phyloP scores from a whole-genome alignment of 441 rosid genomes.

The Iberis amara region DNA sequence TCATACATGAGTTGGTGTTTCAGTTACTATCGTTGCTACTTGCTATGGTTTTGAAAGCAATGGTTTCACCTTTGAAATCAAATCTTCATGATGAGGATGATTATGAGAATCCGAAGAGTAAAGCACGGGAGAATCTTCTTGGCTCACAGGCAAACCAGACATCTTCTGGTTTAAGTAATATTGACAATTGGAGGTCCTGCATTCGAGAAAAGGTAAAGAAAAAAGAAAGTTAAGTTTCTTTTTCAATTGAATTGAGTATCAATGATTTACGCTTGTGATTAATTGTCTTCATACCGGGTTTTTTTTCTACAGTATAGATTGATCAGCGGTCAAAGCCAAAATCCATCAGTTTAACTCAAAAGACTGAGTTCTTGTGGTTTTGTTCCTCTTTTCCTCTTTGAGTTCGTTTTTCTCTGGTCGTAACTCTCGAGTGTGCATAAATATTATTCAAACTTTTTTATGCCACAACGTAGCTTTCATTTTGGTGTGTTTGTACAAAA shows the following conservation, averaged over 20 bases:
- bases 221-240: no score
- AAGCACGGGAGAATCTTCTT: no score
- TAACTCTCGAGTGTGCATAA: slow-evolving; percentile 22
- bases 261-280: slow-evolving; percentile 2
- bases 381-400: slow-evolving; percentile 2
- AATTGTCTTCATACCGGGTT: neutral
- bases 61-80: no score
- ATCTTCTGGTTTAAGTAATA: no score
- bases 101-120: no score
- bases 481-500: slow-evolving; percentile 21
- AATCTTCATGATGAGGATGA: no score
- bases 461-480: neutral
- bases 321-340: slow-evolving; percentile 27
- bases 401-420: neutral
- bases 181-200: no score
- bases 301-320: slow-evolving; percentile 25
- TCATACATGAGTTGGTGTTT: no score
- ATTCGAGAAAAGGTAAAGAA: no score
- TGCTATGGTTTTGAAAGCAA: no score
- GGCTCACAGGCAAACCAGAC: no score
- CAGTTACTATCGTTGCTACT: no score
- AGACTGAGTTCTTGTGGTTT: slow-evolving; percentile 12
- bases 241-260: slow-evolving; percentile 1
- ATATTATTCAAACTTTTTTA: slow-evolving; percentile 7
- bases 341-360: slow-evolving; percentile 22